Base-by-base conservation (phyloP, 2,329 filamentous ascomycete species). In the Microdochium paspali region DNA sequence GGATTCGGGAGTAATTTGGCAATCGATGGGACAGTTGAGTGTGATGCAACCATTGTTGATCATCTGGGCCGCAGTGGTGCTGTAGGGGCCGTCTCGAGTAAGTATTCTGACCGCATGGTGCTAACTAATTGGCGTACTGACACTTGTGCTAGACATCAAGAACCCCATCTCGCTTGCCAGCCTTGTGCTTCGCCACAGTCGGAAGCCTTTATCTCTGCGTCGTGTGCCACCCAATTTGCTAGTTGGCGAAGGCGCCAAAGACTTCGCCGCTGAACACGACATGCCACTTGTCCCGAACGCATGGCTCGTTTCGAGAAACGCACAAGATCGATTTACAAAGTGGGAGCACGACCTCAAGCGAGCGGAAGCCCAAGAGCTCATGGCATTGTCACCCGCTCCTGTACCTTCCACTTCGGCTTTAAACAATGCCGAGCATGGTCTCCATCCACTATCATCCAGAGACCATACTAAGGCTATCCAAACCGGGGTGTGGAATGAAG, bases 1-100 rank as follows among this genome's bases (percentile, higher is more conserved):
- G 93, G 93, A 0, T 97, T 87, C 62, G 93, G 94, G 44, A 98
- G 93, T 67, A 98, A 98, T 58, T 72, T 98, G 23, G 84, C 88
- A 42, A 87, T 95, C 52, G 85, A 96, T 56, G 93, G 93, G 1
- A 79, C 82, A 1, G 93, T 97, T 12, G 93, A 98, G 64, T 94
- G 90, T 56, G 93, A 98, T 70, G 93, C 93, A 47, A 90, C 89
- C 1, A 79, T 98, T 47, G 86, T 98, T 35, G 90, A 98, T 59
- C 87, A 97, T 62, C 72, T 84, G 45, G 93, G 94, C 39, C 82
- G 90, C 53, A 97, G 91, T 63, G 93, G 93, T 55, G 93, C 90
- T 39, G 94, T 89, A 54, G 94, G 93, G 54, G 91, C 93, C 40
- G 88, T 93, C 40, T 79, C 88, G 51, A 86, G 91, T 96, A 71